Conservation (phyloP, 306 rosid species). For the Vigna unguiculata region DNA sequence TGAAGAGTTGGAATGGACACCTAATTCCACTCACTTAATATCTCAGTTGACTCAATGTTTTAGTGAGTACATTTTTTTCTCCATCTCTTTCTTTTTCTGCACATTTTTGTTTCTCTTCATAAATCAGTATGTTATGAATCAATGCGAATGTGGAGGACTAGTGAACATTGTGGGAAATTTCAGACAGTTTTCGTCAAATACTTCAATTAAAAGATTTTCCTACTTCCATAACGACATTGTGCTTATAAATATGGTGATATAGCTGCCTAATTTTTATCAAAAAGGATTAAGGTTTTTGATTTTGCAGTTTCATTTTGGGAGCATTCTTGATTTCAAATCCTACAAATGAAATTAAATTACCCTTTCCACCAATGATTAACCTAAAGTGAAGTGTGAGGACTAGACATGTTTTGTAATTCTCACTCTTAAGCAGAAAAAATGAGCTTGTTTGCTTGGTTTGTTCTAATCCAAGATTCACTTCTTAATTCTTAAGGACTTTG, state of each 20-base stretch:
- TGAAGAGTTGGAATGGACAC: slow-evolving; percentile 77
- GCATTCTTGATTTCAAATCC: slow-evolving; percentile 6
- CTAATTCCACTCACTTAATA: slow-evolving; percentile 78
- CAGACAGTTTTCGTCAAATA: background rate
- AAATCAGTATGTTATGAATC: background rate
- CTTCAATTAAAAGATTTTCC: slow-evolving; percentile 13
- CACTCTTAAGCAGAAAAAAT: slow-evolving; percentile 4
- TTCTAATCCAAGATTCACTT: slow-evolving; percentile 20
- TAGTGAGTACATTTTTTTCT: slow-evolving; percentile 63
- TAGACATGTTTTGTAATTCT: slow-evolving; percentile 16
- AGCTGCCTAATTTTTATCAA: background rate
- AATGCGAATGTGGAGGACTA: slow-evolving; percentile 5
- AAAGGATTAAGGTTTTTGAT: background rate
- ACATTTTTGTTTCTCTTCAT: slow-evolving; percentile 11
- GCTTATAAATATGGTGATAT: slow-evolving; percentile 29
- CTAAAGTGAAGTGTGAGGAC: background rate
- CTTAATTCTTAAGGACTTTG: slow-evolving; percentile 13
- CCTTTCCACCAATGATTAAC: slow-evolving; percentile 19
- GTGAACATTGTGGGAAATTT: slow-evolving; percentile 32
- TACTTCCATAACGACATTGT: background rate
- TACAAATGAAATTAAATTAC: background rate
- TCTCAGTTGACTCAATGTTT: slow-evolving; percentile 84
- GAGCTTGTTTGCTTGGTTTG: slow-evolving; percentile 4
- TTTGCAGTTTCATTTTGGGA: slow-evolving; percentile 8
- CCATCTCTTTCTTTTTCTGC: slow-evolving; percentile 11